Conservation (phyloP, 1,284 basidiomycete genomes). For the Rhodotorula sp. region DNA sequence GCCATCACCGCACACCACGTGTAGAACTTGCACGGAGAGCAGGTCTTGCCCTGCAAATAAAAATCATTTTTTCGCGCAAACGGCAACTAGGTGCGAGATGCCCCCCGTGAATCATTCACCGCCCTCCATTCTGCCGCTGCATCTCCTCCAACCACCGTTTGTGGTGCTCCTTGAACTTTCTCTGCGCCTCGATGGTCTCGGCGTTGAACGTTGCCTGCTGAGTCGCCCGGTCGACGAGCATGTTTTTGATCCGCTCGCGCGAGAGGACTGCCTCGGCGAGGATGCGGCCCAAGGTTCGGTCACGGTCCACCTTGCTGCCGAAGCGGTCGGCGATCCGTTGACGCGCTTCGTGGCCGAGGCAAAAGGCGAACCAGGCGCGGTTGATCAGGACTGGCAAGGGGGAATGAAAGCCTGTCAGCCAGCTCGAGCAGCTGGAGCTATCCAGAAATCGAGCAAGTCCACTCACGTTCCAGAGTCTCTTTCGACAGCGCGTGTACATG, state of each 20-base stretch:
- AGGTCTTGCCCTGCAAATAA: too few relatives aligned
- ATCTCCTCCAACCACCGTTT: neutral
- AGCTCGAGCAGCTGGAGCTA: neutral
- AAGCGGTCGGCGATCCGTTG: neutral
- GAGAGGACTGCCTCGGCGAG: neutral
- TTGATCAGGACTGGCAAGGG: neutral
- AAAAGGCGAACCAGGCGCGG: slow-evolving; percentile 6
- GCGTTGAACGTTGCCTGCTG: neutral
- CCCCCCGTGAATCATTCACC: too few relatives aligned
- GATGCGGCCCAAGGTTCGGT: neutral
- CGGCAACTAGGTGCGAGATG: neutral
- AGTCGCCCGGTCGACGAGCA: neutral
- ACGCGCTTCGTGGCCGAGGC: neutral
- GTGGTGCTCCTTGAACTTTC: neutral
- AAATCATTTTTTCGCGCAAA: too few relatives aligned
- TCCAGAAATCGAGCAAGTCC: too few relatives aligned
- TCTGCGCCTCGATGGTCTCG: neutral
- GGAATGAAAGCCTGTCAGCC: too few relatives aligned
- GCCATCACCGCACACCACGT: too few relatives aligned
- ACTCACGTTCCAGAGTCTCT: neutral
- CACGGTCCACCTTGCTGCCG: neutral
- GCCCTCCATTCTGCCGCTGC: too few relatives aligned
- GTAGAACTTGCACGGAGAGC: neutral
- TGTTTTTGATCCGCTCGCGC: neutral
- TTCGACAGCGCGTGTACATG: neutral